Percentiles rank a stretch among this genome's conserved stretches.
Evolutionary conservation across 176 grass and related monocot species (phyloP).

Genomic region (Eleusine indica): DNA sequence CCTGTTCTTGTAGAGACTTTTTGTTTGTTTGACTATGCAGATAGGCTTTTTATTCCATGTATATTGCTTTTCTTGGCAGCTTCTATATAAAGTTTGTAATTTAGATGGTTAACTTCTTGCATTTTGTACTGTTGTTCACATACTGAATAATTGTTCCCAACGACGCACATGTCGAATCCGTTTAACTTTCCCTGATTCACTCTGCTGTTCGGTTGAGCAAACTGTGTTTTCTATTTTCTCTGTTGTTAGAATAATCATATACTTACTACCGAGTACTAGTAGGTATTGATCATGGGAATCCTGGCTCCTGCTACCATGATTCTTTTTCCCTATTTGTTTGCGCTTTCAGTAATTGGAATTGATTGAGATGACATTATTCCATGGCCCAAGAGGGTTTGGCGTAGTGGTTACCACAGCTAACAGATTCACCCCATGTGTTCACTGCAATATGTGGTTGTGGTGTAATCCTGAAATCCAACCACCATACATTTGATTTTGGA

Average conservation of each 20-base stretch:
- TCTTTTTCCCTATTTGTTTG: neutral
- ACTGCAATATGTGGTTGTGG: neutral
- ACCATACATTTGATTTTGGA: neutral
- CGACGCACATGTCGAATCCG: too few relatives aligned
- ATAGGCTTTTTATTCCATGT: too few relatives aligned
- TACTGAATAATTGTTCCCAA: too few relatives aligned
- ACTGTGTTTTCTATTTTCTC: neutral
- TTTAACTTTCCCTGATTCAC: too few relatives aligned
- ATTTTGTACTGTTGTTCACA: too few relatives aligned
- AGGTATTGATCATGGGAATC: neutral
- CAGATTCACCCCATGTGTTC: neutral
- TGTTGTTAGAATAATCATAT: neutral
- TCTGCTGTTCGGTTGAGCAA: neutral
- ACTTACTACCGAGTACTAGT: neutral
- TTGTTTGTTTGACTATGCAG: too few relatives aligned
- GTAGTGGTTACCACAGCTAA: neutral
- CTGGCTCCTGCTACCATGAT: neutral
- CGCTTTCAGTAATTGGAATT: neutral
- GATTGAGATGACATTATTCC: too few relatives aligned
- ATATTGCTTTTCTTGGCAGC: too few relatives aligned
- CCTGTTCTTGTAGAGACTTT: too few relatives aligned
- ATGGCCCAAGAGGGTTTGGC: neutral
- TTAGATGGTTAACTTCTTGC: too few relatives aligned
- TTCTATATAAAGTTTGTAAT: too few relatives aligned
- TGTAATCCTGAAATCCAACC: neutral